Evolutionary conservation across 2,329 filamentous ascomycete species (phyloP).

Genomic region (Ophidiomyces ophidiicola): DNA sequence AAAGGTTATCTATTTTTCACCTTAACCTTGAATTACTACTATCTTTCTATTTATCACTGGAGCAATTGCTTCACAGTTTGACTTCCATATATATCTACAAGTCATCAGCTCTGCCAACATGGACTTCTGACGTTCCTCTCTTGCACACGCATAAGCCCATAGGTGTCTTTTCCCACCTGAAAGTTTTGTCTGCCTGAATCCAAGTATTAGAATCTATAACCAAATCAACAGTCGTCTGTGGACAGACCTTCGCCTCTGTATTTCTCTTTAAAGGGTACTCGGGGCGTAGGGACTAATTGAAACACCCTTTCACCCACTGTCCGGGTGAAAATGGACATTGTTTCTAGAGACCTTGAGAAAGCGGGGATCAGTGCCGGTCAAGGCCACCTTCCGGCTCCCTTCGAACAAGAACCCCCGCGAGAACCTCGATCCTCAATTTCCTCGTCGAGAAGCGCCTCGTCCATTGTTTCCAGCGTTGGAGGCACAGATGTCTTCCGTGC

Average conservation of each 20-base stretch:
- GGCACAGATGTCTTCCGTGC: constrained; percentile 21
- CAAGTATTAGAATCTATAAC: no score
- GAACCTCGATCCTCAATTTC: constrained; percentile 13
- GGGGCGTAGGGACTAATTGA: not conserved
- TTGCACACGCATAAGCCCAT: no score
- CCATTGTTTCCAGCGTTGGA: constrained; percentile 9
- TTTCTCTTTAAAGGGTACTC: not conserved
- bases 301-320: not conserved
- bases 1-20: no score
- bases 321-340: constrained; percentile 25
- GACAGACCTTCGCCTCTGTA: no score
- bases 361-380: constrained; percentile 23
- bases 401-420: constrained; percentile 10
- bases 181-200: no score
- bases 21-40: no score
- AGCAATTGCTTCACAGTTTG: no score
- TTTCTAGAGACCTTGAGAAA: constrained; percentile 29
- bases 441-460: constrained; percentile 19
- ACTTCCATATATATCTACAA: no score
- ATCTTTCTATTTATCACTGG: no score
- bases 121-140: no score
- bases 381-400: constrained; percentile 15
- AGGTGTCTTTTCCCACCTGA: constrained; percentile 7
- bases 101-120: no score
- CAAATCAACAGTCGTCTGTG: no score